Evolutionary conservation across 192 early-diverging fungal species (phyloP).

Genomic region (Chytriomyces sp.): DNA sequence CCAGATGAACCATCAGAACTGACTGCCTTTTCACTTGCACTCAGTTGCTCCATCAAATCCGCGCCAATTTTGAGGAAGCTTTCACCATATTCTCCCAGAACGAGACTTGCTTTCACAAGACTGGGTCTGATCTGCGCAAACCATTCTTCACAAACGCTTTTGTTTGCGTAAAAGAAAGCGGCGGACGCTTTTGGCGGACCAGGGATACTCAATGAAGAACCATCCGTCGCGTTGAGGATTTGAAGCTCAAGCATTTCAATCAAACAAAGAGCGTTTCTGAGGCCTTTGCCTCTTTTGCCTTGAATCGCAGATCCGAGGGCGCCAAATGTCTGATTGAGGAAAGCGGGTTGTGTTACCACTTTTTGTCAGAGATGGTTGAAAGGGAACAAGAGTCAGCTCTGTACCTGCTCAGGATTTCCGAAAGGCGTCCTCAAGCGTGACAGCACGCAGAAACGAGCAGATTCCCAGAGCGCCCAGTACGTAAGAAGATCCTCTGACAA

Average conservation of each 20-base stretch:
- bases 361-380: neutral
- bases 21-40: no score
- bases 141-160: constrained; percentile 78
- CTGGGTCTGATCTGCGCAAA: constrained; percentile 65
- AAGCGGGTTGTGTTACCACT: neutral
- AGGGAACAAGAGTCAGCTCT: neutral
- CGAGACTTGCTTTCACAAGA: constrained; percentile 42
- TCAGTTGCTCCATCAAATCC: no score
- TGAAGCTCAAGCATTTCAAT: constrained; percentile 79
- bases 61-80: no score
- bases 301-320: constrained; percentile 35
- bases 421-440: constrained; percentile 75
- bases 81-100: neutral
- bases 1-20: no score
- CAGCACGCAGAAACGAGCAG: constrained; percentile 72
- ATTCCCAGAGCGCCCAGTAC: constrained; percentile 81
- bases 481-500: constrained; percentile 57
- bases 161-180: constrained; percentile 75
- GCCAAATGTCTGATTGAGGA: constrained; percentile 42
- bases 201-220: constrained; percentile 62
- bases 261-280: constrained; percentile 58
- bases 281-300: constrained; percentile 11
- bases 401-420: constrained; percentile 70
- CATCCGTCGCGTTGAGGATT: constrained; percentile 66
- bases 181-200: constrained; percentile 67